Conservation (phyloP, 2,329 filamentous ascomycete genomes). For the Cordyceps cicadae region DNA sequence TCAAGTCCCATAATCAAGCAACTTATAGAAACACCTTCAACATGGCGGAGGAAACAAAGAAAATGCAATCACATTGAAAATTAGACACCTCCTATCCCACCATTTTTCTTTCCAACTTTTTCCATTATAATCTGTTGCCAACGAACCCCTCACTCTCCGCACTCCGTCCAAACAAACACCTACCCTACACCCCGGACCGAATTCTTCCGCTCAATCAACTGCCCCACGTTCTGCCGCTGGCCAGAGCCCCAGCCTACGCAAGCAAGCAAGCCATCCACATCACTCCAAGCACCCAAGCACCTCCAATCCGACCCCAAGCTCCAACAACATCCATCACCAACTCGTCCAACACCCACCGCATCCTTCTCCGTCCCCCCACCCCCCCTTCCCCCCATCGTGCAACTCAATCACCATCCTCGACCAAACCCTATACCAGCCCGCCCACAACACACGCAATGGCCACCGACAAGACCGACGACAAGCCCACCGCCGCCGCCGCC, state of each 20-base stretch:
- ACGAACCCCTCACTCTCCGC: too few species aligned
- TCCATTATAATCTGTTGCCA: too few species aligned
- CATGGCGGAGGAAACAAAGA: neutral
- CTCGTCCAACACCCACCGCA: neutral
- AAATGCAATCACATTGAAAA: neutral
- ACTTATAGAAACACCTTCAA: too few species aligned
- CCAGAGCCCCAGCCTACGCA: neutral
- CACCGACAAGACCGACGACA: conserved; percentile 27
- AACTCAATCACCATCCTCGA: neutral
- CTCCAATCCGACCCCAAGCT: conserved; percentile 7
- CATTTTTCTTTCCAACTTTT: too few species aligned
- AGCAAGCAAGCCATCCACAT: conserved; percentile 9
- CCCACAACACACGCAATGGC: conserved; percentile 20
- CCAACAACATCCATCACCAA: neutral
- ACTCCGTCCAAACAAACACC: neutral
- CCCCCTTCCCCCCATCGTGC: too few species aligned
- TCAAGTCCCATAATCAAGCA: too few species aligned
- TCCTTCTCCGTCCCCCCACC: too few species aligned
- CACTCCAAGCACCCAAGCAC: neutral
- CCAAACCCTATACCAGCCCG: neutral
- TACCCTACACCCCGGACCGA: conserved; percentile 11
- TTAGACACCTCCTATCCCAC: too few species aligned
- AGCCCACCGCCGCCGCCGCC: conserved; percentile 24
- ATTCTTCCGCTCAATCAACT: conserved; percentile 3
- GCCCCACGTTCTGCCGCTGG: neutral